Evolutionary conservation across 495 filamentous ascomycete genomes (phyloP), one percentile per base, ranked within the genome.

Genomic region (Penicillium cosmopolitanum): DNA sequence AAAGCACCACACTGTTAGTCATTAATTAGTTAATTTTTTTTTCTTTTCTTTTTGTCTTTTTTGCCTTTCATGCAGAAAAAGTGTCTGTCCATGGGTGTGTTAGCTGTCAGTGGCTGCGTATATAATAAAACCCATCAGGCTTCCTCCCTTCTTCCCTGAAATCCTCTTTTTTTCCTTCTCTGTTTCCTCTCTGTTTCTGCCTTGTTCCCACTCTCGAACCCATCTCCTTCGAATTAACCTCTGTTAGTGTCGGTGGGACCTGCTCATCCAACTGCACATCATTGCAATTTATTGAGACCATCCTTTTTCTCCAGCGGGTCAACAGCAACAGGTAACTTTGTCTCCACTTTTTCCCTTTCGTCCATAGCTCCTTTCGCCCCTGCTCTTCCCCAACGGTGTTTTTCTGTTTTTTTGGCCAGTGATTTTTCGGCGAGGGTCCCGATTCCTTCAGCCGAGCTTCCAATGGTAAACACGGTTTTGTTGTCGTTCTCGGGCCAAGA

Each of bases 251-350:
- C 52, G 25, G 60, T 62, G 64, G 64, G 56, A 62, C 65, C 65
- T 61, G 40, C 16, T 57, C 36, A 46, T 53, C 58, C 57, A 44
- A 56, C 56, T 66, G 68, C 68, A 70, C 58, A 70, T 68, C 66
- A 68, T 61, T 64, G 57, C 52, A 38, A 53, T 63, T 62, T 63
- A 59, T 63, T 62, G 57, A 63, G 58, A 47, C 35, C 25, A 54
- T 36, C 33, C 47, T 51, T 16, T 38, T 36, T 33, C 15, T 12
- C 16, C 16, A 59, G 46, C 50, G 47, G 47, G 31, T 25, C 43
- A 57, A 34, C 50, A 44, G 23, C 43, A 57, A 34, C 50, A 44
- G 23, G 57, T 66, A 61, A 64, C 59, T 68, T 9, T 6, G 47
- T 36, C 62, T 58, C 57, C 58, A 65, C 58, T 65, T 65, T 52